These are phyloP conservation scores for Ceratocystis alfenasii DNA, from an alignment of 2,329 filamentous ascomycete genomes.

Conservation along the genomic window DNA sequence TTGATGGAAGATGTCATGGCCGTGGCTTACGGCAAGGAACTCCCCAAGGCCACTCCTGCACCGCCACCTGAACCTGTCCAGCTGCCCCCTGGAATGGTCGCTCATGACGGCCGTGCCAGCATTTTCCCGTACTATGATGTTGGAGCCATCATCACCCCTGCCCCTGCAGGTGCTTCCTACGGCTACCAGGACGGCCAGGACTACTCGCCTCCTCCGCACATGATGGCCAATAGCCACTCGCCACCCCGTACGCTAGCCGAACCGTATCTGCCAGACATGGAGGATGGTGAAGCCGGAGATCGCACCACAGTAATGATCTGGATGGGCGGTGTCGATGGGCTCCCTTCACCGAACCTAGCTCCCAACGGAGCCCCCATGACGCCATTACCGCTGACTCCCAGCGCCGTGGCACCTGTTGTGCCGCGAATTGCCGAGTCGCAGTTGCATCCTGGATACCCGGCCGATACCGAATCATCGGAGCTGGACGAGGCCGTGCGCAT, in stretches of 20 bases:
- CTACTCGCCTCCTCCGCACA: neutral
- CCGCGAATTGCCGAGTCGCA: neutral
- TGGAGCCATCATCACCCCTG: constrained; percentile 8
- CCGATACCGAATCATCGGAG: neutral
- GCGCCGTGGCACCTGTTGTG: constrained; percentile 1
- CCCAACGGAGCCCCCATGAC: neutral
- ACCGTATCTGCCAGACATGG: neutral
- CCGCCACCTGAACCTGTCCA: constrained; percentile 9
- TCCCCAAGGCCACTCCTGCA: neutral
- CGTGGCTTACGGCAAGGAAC: constrained; percentile 15
- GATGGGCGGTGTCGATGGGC: constrained; percentile 17
- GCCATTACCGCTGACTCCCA: constrained; percentile 11
- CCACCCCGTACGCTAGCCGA: neutral
- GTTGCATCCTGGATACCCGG: neutral
- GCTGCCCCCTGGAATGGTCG: constrained; percentile 15
- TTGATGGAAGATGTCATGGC: constrained; percentile 19
- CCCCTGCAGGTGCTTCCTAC: constrained; percentile 7
- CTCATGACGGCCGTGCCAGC: constrained; percentile 12
- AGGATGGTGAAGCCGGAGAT: constrained; percentile 3
- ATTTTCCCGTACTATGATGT: constrained; percentile 14
- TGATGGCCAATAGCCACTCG: neutral
- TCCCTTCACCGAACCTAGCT: constrained; percentile 2
- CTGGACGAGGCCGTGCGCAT: constrained; percentile 14
- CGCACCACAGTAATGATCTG: constrained; percentile 19
- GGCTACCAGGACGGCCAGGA: constrained; percentile 17